These are phyloP conservation scores for Penicillium alfredii DNA, from an alignment of 495 filamentous ascomycete species.

Conservation along the genomic window DNA sequence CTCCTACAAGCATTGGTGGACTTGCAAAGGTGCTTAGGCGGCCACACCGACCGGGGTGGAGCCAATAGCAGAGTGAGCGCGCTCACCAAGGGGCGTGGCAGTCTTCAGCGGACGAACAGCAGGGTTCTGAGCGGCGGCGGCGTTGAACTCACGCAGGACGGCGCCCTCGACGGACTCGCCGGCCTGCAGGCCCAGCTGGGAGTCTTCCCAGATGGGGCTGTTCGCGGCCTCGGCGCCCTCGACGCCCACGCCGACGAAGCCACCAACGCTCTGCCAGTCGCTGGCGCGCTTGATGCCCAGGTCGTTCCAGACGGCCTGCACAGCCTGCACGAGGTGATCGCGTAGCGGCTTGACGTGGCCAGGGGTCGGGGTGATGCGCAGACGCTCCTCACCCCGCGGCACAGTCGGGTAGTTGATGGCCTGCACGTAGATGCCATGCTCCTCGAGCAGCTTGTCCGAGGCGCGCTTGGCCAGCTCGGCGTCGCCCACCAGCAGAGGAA, in stretches of 20 bases:
- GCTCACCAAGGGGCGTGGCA: constrained; percentile 18
- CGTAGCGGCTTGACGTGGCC: constrained; percentile 79
- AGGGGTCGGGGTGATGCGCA: constrained; percentile 92
- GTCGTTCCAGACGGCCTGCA: constrained; percentile 81
- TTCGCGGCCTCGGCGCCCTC: constrained; percentile 50
- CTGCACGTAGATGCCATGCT: constrained; percentile 93
- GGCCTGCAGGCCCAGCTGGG: constrained; percentile 68
- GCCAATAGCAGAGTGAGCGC: constrained; percentile 20
- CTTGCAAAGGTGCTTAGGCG: constrained; percentile 22
- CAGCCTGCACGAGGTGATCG: constrained; percentile 75
- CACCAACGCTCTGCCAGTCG: constrained; percentile 86
- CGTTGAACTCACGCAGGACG: constrained; percentile 35
- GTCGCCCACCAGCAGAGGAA: constrained; percentile 89
- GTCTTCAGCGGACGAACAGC: constrained; percentile 26
- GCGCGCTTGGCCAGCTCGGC: constrained; percentile 90
- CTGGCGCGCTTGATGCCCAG: constrained; percentile 85
- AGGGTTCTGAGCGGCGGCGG: constrained; percentile 12
- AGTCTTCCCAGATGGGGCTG: constrained; percentile 77
- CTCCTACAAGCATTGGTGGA: background rate
- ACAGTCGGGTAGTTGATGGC: constrained; percentile 99
- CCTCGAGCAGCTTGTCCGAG: constrained; percentile 77
- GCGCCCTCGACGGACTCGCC: constrained; percentile 31
- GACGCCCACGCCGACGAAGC: constrained; percentile 88
- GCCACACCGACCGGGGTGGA: constrained; percentile 30
- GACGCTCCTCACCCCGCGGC: constrained; percentile 88